Evolutionary conservation across 345 rosid species (phyloP).

Genomic region (Eucalyptus regnans): DNA sequence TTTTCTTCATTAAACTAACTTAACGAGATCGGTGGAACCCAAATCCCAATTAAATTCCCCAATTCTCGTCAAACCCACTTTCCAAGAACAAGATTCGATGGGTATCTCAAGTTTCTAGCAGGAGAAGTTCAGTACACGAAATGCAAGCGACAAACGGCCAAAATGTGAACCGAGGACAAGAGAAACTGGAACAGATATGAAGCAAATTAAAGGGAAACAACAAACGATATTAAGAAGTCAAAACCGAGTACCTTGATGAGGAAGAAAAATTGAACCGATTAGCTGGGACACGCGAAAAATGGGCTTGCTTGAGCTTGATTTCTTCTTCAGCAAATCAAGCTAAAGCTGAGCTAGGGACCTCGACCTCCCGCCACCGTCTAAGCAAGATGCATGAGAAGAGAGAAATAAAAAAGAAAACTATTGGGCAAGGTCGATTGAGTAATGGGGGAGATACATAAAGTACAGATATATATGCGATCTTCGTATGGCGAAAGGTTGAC

Average conservation of each 20-base stretch:
- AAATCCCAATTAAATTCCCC: neutral
- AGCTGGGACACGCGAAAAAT: neutral
- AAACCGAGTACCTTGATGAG: neutral
- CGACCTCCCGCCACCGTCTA: neutral
- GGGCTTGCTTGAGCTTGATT: neutral
- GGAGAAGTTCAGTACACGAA: neutral
- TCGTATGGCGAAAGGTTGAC: neutral
- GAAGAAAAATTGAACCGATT: neutral
- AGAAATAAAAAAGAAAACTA: neutral
- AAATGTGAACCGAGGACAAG: neutral
- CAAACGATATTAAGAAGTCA: neutral
- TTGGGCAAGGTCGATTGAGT: neutral
- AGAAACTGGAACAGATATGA: neutral
- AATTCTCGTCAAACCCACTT: neutral
- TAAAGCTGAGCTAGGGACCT: neutral
- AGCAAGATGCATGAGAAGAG: neutral
- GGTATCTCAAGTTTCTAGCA: neutral
- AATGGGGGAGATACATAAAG: neutral
- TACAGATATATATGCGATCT: neutral
- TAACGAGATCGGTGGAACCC: neutral
- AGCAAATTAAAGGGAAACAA: neutral
- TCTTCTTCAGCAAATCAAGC: slow-evolving; percentile 4
- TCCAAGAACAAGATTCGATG: neutral
- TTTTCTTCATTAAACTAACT: neutral
- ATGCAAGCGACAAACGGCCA: neutral